Conservation (phyloP, 805 yeast species). For the Cephaloascus fragrans region DNA sequence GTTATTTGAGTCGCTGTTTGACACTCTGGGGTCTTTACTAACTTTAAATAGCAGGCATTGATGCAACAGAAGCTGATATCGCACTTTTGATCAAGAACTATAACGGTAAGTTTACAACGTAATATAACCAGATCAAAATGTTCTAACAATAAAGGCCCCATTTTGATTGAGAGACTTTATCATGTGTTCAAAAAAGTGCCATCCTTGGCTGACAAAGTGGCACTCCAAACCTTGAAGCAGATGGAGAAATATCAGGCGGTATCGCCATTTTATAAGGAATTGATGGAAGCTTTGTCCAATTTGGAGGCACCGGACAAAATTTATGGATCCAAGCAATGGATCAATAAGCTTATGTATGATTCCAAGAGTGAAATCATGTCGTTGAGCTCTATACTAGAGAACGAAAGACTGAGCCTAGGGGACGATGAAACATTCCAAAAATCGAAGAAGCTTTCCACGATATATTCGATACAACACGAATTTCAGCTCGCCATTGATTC, state of each 20-base stretch:
- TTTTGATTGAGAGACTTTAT: neutral
- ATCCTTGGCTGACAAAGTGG: neutral
- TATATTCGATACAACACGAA: neutral
- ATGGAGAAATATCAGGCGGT: neutral
- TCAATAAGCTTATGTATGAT: neutral
- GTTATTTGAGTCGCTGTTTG: too few relatives aligned
- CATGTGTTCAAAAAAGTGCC: neutral
- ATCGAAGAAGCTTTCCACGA: neutral
- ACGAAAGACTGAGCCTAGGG: neutral
- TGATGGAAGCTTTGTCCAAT: neutral
- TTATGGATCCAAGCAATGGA: neutral
- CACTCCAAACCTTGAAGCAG: neutral
- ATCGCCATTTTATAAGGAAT: neutral
- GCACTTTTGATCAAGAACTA: neutral
- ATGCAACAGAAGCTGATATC: slow-evolving; percentile 7
- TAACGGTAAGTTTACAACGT: neutral
- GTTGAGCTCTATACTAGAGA: neutral
- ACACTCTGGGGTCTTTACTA: too few relatives aligned
- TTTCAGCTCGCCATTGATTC: neutral
- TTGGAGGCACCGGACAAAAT: neutral
- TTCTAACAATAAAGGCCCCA: neutral
- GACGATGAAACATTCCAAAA: neutral
- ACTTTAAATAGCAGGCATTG: too few relatives aligned
- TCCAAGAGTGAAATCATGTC: neutral
- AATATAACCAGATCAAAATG: neutral